phyloP scores from a whole-genome alignment of 2,329 filamentous ascomycete species.

The Colletotrichum camelliae region DNA sequence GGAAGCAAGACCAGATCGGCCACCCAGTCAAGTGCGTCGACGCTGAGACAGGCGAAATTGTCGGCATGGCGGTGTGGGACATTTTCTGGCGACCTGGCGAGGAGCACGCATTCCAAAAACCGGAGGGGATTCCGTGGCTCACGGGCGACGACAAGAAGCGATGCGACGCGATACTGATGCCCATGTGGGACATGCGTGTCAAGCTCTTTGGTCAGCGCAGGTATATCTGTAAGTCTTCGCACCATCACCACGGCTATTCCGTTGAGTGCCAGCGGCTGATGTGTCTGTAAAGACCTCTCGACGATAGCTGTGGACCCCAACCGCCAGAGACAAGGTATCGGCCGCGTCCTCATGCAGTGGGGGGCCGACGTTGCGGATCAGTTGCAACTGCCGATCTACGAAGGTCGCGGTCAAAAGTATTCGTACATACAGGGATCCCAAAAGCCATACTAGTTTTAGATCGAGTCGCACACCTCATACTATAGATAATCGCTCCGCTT shows the following conservation, averaged over 20 bases:
- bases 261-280: not conserved
- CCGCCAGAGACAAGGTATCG: constrained; percentile 36
- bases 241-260: not conserved
- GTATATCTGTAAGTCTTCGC: constrained; percentile 42
- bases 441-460: no score
- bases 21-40: constrained; percentile 34
- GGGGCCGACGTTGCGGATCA: constrained; percentile 39
- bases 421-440: no score
- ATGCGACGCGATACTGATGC: constrained; percentile 45
- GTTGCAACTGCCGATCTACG: constrained; percentile 45
- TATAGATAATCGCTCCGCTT: no score
- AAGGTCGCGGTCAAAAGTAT: no score
- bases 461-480: no score
- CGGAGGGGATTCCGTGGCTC: constrained; percentile 47
- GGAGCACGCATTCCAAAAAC: constrained; percentile 43
- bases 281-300: constrained; percentile 36
- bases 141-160: constrained; percentile 44
- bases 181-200: constrained; percentile 41
- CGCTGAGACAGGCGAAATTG: constrained; percentile 42
- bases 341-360: constrained; percentile 43
- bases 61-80: constrained; percentile 53
- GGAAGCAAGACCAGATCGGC: constrained; percentile 42
- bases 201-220: constrained; percentile 28
- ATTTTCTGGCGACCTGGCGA: constrained; percentile 42
- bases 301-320: constrained; percentile 49